Percentiles rank a stretch among this genome's conserved stretches.
Evolutionary conservation across 805 yeast species (phyloP).

Genomic region (Ogataea nakhonphanomensis): DNA sequence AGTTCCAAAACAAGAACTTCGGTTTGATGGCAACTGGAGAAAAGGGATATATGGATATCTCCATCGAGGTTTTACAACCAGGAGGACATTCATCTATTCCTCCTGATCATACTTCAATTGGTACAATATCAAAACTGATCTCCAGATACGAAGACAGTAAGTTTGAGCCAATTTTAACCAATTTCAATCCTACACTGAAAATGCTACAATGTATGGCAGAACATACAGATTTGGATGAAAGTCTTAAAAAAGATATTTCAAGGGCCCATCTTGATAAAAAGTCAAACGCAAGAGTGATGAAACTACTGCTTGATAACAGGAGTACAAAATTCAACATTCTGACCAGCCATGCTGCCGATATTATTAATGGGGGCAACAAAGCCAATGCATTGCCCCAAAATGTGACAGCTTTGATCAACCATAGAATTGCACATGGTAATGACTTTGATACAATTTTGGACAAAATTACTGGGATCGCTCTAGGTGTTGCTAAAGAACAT

Average conservation of each 20-base stretch:
- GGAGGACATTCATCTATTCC: constrained; percentile 63
- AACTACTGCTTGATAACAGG: constrained; percentile 8
- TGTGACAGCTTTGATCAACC: constrained; percentile 53
- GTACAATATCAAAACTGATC: constrained; percentile 61
- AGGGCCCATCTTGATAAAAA: constrained; percentile 36
- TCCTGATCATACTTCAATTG: constrained; percentile 74
- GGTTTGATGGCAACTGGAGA: constrained; percentile 48
- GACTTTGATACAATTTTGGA: constrained; percentile 41
- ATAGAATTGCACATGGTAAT: constrained; percentile 60
- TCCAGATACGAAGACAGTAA: constrained; percentile 55
- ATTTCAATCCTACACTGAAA: constrained; percentile 57
- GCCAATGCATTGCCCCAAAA: constrained; percentile 74
- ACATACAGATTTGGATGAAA: constrained; percentile 35
- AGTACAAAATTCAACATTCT: constrained; percentile 39
- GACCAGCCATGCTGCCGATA: constrained; percentile 68
- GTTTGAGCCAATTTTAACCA: constrained; percentile 43
- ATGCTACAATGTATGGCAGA: constrained; percentile 63
- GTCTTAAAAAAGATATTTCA: constrained; percentile 31
- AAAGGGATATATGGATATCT: constrained; percentile 40
- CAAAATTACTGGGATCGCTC: constrained; percentile 35
- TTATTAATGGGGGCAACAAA: constrained; percentile 69
- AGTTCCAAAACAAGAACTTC: constrained; percentile 36
- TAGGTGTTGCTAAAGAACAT: constrained; percentile 42
- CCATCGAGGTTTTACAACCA: constrained; percentile 47
- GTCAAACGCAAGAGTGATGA: constrained; percentile 34